A percentile compares a stretch with the other conserved stretches of the same genome.
Evolutionary conservation across 1,284 basidiomycete species (phyloP).

Genomic region (Abortiporus biennis): DNA sequence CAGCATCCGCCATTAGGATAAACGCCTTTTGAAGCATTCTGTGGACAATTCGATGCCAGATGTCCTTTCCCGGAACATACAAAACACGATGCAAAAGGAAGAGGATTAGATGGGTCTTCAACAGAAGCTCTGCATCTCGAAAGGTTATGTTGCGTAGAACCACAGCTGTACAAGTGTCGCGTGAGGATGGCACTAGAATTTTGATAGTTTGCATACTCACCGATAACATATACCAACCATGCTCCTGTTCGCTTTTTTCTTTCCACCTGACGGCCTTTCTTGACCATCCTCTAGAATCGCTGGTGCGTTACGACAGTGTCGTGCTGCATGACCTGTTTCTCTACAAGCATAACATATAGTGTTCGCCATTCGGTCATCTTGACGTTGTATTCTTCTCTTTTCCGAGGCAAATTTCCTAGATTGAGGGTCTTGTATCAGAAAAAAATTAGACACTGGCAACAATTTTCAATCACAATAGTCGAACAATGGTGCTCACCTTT

Average conservation of each 20-base stretch:
- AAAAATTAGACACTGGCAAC: too few species aligned
- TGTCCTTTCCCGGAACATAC: conserved; percentile 82
- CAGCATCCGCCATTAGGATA: conserved; percentile 91
- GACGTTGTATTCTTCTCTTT: conserved; percentile 60
- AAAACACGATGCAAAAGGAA: conserved; percentile 90
- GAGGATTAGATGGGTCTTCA: conserved; percentile 59
- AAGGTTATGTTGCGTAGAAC: conserved; percentile 75
- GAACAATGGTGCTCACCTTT: conserved; percentile 11
- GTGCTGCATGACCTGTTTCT: conserved; percentile 78
- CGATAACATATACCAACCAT: conserved; percentile 77
- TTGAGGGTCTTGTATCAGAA: too few species aligned
- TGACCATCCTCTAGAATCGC: neutral
- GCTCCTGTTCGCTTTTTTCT: conserved; percentile 27
- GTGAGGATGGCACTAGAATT: neutral
- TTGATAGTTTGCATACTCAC: conserved; percentile 35
- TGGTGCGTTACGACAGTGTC: conserved; percentile 66
- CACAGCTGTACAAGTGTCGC: conserved; percentile 53
- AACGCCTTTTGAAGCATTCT: conserved; percentile 77
- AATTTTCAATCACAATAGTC: too few species aligned
- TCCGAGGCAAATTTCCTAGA: conserved; percentile 38
- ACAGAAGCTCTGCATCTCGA: conserved; percentile 67
- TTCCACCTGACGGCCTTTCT: conserved; percentile 10
- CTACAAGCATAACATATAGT: conserved; percentile 89
- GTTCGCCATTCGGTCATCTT: conserved; percentile 47
- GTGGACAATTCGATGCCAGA: conserved; percentile 74